phyloP scores from a whole-genome alignment of 2,329 filamentous ascomycete genomes.

The Cercospora sojina region DNA sequence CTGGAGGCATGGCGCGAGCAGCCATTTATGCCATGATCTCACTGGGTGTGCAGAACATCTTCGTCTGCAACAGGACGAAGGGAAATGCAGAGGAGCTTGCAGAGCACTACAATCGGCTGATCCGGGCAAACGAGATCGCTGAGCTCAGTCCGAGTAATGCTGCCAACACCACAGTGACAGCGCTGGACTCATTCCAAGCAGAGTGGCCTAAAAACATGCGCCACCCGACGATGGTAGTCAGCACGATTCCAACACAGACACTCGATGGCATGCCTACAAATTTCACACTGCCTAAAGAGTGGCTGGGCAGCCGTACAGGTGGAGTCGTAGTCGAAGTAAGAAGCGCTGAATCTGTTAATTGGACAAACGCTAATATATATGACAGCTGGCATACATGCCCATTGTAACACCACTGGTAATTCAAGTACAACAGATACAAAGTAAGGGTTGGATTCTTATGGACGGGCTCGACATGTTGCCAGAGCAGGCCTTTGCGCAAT shows the following conservation, averaged over 20 bases:
- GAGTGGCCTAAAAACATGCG: conserved; percentile 64
- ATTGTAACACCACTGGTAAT: conserved; percentile 68
- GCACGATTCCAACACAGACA: conserved; percentile 71
- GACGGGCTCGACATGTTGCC: conserved; percentile 74
- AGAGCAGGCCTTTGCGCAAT: conserved; percentile 78
- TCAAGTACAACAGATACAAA: conserved; percentile 62
- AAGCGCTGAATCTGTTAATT: background rate
- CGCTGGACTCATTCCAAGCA: conserved; percentile 59
- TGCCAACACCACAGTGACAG: conserved; percentile 47
- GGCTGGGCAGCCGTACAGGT: conserved; percentile 70
- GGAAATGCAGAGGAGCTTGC: conserved; percentile 67
- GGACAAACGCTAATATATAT: conserved; percentile 9
- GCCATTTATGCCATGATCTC: conserved; percentile 77
- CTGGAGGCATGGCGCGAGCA: conserved; percentile 74
- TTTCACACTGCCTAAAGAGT: conserved; percentile 66
- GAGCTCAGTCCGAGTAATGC: conserved; percentile 26
- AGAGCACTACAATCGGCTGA: conserved; percentile 64
- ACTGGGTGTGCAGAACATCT: conserved; percentile 72
- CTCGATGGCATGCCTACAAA: conserved; percentile 66
- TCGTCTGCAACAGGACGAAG: conserved; percentile 69
- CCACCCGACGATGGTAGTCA: conserved; percentile 71
- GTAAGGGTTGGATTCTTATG: conserved; percentile 70
- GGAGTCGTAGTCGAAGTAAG: conserved; percentile 70
- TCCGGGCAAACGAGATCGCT: conserved; percentile 34
- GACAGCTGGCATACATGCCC: conserved; percentile 63